Base-by-base conservation (phyloP, 306 rosid species). In the Neltuma alba region DNA sequence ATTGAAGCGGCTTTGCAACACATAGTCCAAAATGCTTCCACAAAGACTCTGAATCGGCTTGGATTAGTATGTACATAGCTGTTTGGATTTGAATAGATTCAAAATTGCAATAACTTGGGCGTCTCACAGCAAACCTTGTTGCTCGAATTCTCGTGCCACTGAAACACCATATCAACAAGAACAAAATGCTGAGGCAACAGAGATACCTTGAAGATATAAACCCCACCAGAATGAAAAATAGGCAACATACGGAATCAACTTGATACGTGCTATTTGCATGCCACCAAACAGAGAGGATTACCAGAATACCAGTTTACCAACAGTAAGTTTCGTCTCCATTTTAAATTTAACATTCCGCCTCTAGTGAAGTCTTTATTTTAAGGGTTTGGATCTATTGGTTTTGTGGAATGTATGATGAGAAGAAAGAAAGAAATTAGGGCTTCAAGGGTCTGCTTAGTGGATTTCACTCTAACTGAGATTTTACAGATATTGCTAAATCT, bases 61-160 rank as follows among this genome's bases (percentile, higher is more conserved):
- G 74, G 34, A 86, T 60, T n/a, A 44, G 45, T 77, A 83, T 80
- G 76, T 86, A 87, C 84, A 78, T 15, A 85, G 33, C 54, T 42
- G 66, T 30, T 30, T 27, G 61, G 27, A 42, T 58, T 70, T 67
- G 15, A 34, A 36, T 75, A 62, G 69, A n/a, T 80, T 75, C 82
- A 73, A 84, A 84, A 82, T 62, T 74, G 69, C 82, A 82, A 64
- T 33, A 74, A 16, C 62, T 76, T 45, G 18, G 86, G 66, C 73
- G 68, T 79, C 83, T 91, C 89, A 91, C 63, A 85, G 75, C 5
- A 87, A 78, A 70, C 92, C 94, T 77, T 72, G 79, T 74, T 81
- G 85, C 72, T 63, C 79, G 25, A 89, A 83, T 36, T 91, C 94
- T 41, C 74, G 47, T 38, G 87, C 97, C 80, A 82, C 97, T 93